phyloP scores from a whole-genome alignment of 192 early-diverging fungal species.

The Backusella mclennaniae region DNA sequence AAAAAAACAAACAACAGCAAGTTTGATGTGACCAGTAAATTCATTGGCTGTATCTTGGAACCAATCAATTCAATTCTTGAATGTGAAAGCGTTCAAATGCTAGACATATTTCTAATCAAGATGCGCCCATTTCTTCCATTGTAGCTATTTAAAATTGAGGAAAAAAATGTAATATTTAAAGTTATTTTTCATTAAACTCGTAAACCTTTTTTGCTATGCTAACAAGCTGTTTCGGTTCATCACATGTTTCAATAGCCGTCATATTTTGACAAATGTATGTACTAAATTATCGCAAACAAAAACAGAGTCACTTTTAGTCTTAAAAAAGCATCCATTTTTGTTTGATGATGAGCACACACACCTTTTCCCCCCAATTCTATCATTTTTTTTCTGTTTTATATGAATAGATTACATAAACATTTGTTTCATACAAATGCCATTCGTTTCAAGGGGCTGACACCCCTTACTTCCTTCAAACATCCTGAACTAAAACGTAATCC shows the following conservation, averaged over 20 bases:
- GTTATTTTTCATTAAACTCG: neutral
- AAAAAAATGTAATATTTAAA: neutral
- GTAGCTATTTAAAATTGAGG: neutral
- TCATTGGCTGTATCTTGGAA: neutral
- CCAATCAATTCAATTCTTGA: neutral
- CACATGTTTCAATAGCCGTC: neutral
- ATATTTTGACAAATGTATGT: neutral
- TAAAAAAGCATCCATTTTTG: neutral
- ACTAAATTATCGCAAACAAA: neutral
- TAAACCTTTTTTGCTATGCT: neutral
- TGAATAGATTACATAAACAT: constrained; percentile 1
- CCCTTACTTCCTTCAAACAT: constrained; percentile 2
- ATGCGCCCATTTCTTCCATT: neutral
- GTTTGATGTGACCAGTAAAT: neutral
- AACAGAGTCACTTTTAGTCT: neutral
- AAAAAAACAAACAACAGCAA: neutral
- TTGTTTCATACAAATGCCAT: neutral
- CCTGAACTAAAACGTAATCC: constrained; percentile 9
- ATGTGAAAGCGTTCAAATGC: neutral
- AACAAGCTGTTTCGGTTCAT: neutral
- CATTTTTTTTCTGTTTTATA: neutral
- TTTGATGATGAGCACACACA: neutral
- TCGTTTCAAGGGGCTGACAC: neutral
- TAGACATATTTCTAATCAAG: neutral
- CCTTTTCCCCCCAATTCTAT: neutral